Percentiles rank a stretch among this genome's conserved stretches.
phyloP scores from a whole-genome alignment of 805 yeast species.

The Starmerella gropengiesseri region DNA sequence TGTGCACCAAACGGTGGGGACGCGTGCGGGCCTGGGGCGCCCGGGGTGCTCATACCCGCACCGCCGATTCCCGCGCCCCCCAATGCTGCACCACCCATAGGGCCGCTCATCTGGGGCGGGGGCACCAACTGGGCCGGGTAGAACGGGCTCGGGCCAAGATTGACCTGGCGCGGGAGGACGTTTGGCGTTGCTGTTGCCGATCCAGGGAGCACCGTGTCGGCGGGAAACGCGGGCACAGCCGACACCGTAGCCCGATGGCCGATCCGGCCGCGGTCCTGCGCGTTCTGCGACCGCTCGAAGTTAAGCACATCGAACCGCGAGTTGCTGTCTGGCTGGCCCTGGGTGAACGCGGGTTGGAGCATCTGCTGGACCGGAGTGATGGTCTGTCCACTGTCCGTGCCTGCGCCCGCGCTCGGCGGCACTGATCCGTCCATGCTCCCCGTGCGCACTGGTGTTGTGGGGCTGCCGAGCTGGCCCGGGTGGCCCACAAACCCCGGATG shows the following conservation, averaged over 20 bases:
- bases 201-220: not conserved
- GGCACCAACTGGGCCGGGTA: conserved; percentile 14
- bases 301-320: conserved; percentile 22
- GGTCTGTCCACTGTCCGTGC: not conserved
- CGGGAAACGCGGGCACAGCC: conserved; percentile 20
- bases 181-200: not conserved
- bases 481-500: conserved; percentile 15
- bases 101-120: conserved; percentile 3
- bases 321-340: conserved; percentile 2
- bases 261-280: conserved; percentile 20
- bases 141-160: conserved; percentile 1
- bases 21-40: not conserved
- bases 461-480: not conserved
- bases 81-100: not conserved
- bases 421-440: not conserved
- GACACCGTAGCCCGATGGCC: conserved; percentile 23
- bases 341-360: not conserved
- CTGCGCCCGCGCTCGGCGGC: not conserved
- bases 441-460: conserved; percentile 4
- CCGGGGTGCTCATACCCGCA: not conserved
- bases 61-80: not conserved
- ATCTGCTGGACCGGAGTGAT: conserved; percentile 3
- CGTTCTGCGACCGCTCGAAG: conserved; percentile 16
- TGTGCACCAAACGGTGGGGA: not conserved
- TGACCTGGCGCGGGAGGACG: not conserved